These are phyloP conservation scores for Karstenula rhodostoma DNA, from an alignment of 2,329 filamentous ascomycete species.

Conservation along the genomic window DNA sequence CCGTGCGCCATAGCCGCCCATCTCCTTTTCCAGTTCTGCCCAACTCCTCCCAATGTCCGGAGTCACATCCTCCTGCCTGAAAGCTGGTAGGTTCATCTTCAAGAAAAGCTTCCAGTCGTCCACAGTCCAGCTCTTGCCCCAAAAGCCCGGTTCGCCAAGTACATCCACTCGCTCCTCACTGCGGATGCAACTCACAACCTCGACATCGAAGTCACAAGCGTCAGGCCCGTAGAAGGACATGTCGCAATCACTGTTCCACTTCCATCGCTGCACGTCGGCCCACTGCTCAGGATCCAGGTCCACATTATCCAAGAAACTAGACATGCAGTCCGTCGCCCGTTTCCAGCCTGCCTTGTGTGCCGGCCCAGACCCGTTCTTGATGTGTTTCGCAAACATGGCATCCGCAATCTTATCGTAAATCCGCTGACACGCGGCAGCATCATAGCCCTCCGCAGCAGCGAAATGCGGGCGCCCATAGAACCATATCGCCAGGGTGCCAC, in stretches of 20 bases:
- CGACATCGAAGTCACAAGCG: conserved; percentile 2
- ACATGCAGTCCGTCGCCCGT: background rate
- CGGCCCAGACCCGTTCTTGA: background rate
- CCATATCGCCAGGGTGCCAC: conserved; percentile 9
- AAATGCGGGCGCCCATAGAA: conserved; percentile 7
- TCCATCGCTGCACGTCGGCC: conserved; percentile 3
- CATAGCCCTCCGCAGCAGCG: background rate
- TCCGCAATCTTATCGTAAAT: background rate
- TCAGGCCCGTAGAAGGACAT: background rate
- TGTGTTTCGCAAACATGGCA: background rate
- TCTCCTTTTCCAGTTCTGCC: background rate
- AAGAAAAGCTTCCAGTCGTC: conserved; percentile 1
- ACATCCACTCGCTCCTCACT: background rate
- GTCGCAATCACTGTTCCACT: background rate
- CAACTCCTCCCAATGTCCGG: background rate
- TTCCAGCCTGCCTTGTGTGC: conserved; percentile 1
- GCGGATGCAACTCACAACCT: background rate
- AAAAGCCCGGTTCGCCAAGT: background rate
- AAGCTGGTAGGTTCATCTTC: background rate
- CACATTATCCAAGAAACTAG: conserved; percentile 6
- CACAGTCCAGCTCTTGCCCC: conserved; percentile 1
- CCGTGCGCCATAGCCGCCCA: background rate
- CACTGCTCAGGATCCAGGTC: background rate
- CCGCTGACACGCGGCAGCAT: background rate
- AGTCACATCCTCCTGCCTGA: background rate